Conservation (phyloP, 2,329 filamentous ascomycete species). For the Aspergillus eucalypticola region DNA sequence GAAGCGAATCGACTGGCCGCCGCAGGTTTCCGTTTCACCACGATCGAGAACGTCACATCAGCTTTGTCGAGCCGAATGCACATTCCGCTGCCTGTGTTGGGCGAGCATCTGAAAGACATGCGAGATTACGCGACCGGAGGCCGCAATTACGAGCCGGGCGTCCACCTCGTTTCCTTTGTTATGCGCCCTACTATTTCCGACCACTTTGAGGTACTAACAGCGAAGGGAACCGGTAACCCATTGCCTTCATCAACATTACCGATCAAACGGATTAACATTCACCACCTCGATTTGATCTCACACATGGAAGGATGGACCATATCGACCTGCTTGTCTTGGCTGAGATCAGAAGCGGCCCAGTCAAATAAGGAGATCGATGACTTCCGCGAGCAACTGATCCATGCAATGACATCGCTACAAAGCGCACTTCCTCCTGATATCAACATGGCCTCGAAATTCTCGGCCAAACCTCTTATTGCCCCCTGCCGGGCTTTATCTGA, state of each 20-base stretch:
- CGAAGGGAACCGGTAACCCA: slow-evolving; percentile 57
- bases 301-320: slow-evolving; percentile 45
- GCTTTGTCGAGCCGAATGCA: slow-evolving; percentile 74
- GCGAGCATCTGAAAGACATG: slow-evolving; percentile 64
- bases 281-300: slow-evolving; percentile 57
- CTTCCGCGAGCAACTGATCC: slow-evolving; percentile 51
- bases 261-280: slow-evolving; percentile 54
- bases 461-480: slow-evolving; percentile 37
- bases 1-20: slow-evolving; percentile 68
- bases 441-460: slow-evolving; percentile 38
- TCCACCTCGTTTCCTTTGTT: slow-evolving; percentile 47
- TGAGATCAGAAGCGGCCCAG: slow-evolving; percentile 30
- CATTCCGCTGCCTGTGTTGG: slow-evolving; percentile 64
- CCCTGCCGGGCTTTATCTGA: slow-evolving; percentile 32
- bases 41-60: slow-evolving; percentile 65
- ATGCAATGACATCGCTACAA: slow-evolving; percentile 40
- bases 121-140: slow-evolving; percentile 51
- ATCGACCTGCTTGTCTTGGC: slow-evolving; percentile 36
- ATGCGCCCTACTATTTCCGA: slow-evolving; percentile 52
- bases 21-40: slow-evolving; percentile 76
- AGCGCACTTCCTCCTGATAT: slow-evolving; percentile 45
- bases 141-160: slow-evolving; percentile 36
- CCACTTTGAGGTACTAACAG: slow-evolving; percentile 66
- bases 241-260: slow-evolving; percentile 62
- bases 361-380: slow-evolving; percentile 28